Evolutionary conservation across 805 yeast genomes (phyloP), one percentile per base, ranked within the genome.

Genomic region (Sugiyamaella lignohabitans): DNA sequence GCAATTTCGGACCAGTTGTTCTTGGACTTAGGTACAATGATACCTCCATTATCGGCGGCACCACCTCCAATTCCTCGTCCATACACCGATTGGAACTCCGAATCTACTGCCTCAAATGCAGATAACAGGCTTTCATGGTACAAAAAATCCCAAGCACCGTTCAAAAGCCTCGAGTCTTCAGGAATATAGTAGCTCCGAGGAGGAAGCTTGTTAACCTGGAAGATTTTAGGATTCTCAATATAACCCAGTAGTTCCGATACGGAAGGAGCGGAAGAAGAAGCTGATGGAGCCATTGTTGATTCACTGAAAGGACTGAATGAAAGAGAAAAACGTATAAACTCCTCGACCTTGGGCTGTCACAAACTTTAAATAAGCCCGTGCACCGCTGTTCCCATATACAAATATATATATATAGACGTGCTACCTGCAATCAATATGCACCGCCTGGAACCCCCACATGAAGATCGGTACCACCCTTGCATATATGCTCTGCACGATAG

Each of bases 71-170:
- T 27, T 27, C 11, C 8, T 8, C 14, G 8, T 8, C 32, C 32
- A 27, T 27, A 27, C 32, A 27, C 8, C 8, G 11, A 8, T 27
- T 27, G 32, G 14, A 27, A 27, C 14, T 27, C 32, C 14, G 14
- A 27, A 27, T 27, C 8, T 8, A 27, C 32, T 27, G 32, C 32
- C 14, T 27, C 32, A 27, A 27, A 27, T 14, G 32, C 58, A 14
- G 49, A 44, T 10, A 17, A 14, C 21, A 55, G 51, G 17, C 51
- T 46, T 11, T 47, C 36, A 20, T 34, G 43, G 40, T 52, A 58
- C 35, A 18, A 36, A 40, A 61, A 59, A 21, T 51, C 50, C 64
- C 64, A 61, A 6, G 49, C 37, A 27, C 65, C 65, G 44, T 58
- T 59, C 40, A 61, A 57, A 10, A 4, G 18, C 27, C 23, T 40